Conservation (phyloP, 2,329 filamentous ascomycete genomes). For the Tolypocladium tropicale region DNA sequence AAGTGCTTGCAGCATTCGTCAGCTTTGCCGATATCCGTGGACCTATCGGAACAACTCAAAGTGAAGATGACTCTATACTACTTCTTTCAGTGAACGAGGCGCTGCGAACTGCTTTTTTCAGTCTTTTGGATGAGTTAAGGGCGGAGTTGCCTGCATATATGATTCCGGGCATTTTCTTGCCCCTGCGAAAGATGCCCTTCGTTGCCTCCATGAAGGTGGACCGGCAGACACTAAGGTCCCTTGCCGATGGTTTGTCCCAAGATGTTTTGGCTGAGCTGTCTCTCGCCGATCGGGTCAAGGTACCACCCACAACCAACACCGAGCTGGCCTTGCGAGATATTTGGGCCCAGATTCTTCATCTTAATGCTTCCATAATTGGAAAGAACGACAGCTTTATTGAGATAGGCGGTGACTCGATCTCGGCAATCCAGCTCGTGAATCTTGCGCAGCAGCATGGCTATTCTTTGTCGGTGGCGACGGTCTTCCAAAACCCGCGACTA, state of each 20-base stretch:
- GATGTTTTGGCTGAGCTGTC: not conserved
- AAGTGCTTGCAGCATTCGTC: not conserved
- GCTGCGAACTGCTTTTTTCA: not conserved
- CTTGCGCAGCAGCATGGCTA: not conserved
- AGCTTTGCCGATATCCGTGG: not conserved
- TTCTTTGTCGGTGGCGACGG: too few relatives aligned
- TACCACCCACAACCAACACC: slow-evolving; percentile 1
- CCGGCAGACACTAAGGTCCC: slow-evolving; percentile 1
- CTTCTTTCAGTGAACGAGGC: not conserved
- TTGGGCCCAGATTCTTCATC: slow-evolving; percentile 3
- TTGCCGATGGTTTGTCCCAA: not conserved
- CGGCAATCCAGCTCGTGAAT: not conserved
- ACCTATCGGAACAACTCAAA: not conserved
- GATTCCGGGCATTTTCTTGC: not conserved
- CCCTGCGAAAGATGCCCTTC: slow-evolving; percentile 4
- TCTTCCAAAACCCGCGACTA: too few relatives aligned
- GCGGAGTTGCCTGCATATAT: not conserved
- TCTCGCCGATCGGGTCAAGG: not conserved
- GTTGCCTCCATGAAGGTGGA: slow-evolving; percentile 9
- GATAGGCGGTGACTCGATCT: slow-evolving; percentile 7
- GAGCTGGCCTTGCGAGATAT: not conserved
- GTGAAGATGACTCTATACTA: too few relatives aligned
- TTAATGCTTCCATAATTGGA: not conserved
- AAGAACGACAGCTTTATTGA: not conserved
- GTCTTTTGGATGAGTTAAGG: not conserved